These are phyloP conservation scores for Erigeron philadelphicus DNA, from an alignment of 140 eudicot species.

Conservation along the genomic window DNA sequence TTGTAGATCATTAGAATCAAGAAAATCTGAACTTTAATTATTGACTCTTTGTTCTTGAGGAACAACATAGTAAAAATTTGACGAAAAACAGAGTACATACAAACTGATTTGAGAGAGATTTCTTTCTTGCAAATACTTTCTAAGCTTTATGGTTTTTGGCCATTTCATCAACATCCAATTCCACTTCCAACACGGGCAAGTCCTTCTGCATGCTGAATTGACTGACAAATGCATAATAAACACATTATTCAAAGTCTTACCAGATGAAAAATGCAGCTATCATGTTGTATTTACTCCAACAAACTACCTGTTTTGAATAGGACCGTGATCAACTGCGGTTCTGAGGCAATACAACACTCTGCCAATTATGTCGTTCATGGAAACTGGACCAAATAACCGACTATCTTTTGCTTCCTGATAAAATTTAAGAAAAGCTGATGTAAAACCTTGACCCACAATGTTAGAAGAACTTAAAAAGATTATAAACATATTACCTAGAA, in stretches of 20 bases:
- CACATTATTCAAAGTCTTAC: not conserved
- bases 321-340: slow-evolving; percentile 90
- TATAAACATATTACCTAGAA: not conserved
- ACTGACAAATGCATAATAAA: slow-evolving; percentile 37
- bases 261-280: not conserved
- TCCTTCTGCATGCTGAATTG: slow-evolving; percentile 53
- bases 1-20: slow-evolving; percentile 29
- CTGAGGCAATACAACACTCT: slow-evolving; percentile 79
- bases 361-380: slow-evolving; percentile 73
- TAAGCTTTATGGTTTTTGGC: slow-evolving; percentile 71
- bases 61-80: slow-evolving; percentile 21
- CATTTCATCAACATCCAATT: slow-evolving; percentile 94
- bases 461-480: not conserved
- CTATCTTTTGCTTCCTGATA: slow-evolving; percentile 91
- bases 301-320: slow-evolving; percentile 75
- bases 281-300: not conserved
- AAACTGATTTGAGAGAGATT: slow-evolving; percentile 17
- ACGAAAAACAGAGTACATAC: slow-evolving; percentile 36
- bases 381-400: slow-evolving; percentile 84
- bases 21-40: slow-evolving; percentile 29
- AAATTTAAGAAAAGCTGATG: not conserved
- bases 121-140: slow-evolving; percentile 17
- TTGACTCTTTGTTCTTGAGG: slow-evolving; percentile 29
- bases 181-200: slow-evolving; percentile 75
- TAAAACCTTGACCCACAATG: not conserved